These are phyloP conservation scores for Amaranthus palmeri DNA, from an alignment of 148 eudicot species.

Conservation along the genomic window DNA sequence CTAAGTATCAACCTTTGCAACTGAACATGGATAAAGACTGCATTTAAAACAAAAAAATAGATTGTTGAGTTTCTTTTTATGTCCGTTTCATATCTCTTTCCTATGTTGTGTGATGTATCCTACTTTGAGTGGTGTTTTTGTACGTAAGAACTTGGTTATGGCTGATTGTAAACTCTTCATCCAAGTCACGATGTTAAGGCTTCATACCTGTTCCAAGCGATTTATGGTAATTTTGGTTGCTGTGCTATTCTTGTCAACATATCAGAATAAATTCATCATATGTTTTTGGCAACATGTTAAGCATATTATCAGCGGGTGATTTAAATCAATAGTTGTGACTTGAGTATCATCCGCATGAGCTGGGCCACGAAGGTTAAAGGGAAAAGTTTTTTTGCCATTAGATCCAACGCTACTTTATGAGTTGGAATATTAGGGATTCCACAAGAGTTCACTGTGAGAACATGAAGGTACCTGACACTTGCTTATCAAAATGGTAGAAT, in stretches of 20 bases:
- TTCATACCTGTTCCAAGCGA: not conserved
- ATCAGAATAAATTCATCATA: too few species aligned
- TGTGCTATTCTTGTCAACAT: not conserved
- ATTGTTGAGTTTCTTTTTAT: not conserved
- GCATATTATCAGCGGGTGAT: too few species aligned
- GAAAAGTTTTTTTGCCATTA: too few species aligned
- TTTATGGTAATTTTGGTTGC: not conserved
- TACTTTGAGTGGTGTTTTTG: not conserved
- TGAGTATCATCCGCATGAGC: too few species aligned
- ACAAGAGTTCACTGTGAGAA: too few species aligned
- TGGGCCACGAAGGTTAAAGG: too few species aligned
- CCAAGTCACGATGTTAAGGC: not conserved
- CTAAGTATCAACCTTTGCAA: not conserved
- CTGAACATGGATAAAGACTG: not conserved
- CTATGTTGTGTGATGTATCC: not conserved
- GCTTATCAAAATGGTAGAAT: too few species aligned
- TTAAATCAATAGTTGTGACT: too few species aligned
- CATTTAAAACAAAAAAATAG: not conserved
- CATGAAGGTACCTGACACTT: too few species aligned
- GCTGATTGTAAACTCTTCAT: not conserved
- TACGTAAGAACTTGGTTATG: not conserved
- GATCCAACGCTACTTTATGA: too few species aligned
- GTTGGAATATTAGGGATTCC: too few species aligned
- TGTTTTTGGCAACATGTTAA: too few species aligned
- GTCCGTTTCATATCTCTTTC: not conserved